Evolutionary conservation across 2,329 filamentous ascomycete genomes (phyloP).

Genomic region (Colletotrichum paranaense): DNA sequence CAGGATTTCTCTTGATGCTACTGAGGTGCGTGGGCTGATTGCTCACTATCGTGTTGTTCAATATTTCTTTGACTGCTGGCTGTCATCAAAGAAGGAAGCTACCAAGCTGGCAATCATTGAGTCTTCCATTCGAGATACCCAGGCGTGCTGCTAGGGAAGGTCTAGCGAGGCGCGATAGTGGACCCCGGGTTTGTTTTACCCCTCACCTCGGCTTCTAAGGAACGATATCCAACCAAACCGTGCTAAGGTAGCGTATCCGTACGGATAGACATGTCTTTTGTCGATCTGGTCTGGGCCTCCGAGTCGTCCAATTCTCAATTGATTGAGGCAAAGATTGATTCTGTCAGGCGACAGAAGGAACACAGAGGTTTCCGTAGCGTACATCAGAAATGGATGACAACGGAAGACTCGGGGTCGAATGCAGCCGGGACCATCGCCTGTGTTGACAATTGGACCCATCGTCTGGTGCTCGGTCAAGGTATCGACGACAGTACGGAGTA

Average conservation of each 20-base stretch:
- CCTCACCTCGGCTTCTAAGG: neutral
- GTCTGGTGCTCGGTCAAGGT: neutral
- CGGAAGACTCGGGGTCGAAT: neutral
- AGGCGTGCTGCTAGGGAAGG: too few species aligned
- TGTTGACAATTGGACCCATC: neutral
- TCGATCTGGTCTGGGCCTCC: constrained; percentile 19
- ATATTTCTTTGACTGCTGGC: neutral
- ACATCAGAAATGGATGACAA: neutral
- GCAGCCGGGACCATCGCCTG: neutral
- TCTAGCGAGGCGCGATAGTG: neutral
- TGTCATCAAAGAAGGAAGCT: neutral
- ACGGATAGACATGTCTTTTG: neutral
- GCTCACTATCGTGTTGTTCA: neutral
- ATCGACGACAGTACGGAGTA: neutral
- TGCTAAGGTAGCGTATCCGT: neutral
- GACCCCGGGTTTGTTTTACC: neutral
- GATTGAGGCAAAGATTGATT: neutral
- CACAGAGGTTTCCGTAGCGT: neutral
- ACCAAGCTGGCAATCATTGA: neutral
- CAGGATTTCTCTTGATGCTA: too few species aligned
- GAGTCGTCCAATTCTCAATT: neutral
- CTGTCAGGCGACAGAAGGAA: neutral
- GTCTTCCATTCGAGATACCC: neutral
- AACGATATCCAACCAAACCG: too few species aligned
- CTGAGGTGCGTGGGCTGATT: neutral